Base-by-base conservation (phyloP, 495 filamentous ascomycete species). In the Darksidea phi region DNA sequence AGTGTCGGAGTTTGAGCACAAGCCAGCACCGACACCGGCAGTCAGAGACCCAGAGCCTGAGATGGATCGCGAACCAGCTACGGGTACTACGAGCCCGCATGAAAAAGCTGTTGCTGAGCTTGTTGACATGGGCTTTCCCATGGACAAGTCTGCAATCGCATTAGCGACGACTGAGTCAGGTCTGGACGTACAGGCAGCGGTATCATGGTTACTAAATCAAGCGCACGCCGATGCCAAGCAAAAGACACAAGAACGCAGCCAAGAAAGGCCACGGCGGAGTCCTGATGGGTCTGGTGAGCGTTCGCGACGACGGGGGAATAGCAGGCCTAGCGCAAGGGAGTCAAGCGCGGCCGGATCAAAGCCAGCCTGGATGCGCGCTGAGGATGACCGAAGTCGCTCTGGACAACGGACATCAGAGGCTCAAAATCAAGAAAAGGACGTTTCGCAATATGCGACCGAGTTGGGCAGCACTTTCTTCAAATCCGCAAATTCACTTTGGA, bases 401-500 rank as follows among this genome's bases (percentile, higher is more conserved):
- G 67, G 71, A 42, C 72, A 75, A 37, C 70, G 73, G 28, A 76
- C 77, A 23, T 72, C 74, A 26, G 77, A 82, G 25, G 86, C 77
- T 54, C 76, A 80, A 36, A 78, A 77, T 1, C 77, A 76, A 1
- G 93, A 95, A 25, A 84, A 77, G 54, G 94, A 96, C 63, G 79
- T 95, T 38, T 78, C 89, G 0, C 88, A 92, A 60, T 79, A 86
- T 15, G 94, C 94, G 11, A 84, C 90, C 12, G 87, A 88, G 58
- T 78, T 97, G 69, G 88, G 94, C 17, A 88, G 80, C 32, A 95
- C 83, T 61, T 72, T 97, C 12, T 82, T 96, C 69, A 97, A 97
- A 70, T 90, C 90, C n/a, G 94, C 95, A 0, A 92, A 91, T 64
- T 89, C 87, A 1, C 72, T 97, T 1, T 98, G 94, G 94, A 98